Percentiles rank a stretch among this genome's conserved stretches.
Evolutionary conservation across 768 basidiomycete species (phyloP).

Genomic region (Lactarius hengduanensis): DNA sequence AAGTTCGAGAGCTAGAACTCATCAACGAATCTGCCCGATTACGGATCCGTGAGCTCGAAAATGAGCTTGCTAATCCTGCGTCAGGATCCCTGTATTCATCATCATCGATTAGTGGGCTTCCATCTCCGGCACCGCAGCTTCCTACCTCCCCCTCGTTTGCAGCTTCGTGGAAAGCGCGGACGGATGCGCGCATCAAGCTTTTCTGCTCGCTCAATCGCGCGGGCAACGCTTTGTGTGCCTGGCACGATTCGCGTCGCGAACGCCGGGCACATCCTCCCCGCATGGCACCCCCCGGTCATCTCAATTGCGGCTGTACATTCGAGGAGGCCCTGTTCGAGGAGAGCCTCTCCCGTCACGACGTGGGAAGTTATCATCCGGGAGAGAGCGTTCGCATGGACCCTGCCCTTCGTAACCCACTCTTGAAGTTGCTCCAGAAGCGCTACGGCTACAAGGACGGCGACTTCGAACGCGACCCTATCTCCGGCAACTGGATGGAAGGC

Average conservation of each 20-base stretch:
- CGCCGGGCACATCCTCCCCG: conserved; percentile 74
- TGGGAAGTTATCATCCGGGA: conserved; percentile 81
- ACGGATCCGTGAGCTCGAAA: conserved; percentile 50
- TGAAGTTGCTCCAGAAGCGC: conserved; percentile 65
- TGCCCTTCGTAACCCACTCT: conserved; percentile 75
- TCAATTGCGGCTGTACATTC: conserved; percentile 85
- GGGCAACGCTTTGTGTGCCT: conserved; percentile 84
- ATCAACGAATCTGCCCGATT: conserved; percentile 51
- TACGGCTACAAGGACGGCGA: conserved; percentile 84
- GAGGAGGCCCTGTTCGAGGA: conserved; percentile 88
- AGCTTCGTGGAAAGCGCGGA: conserved; percentile 67
- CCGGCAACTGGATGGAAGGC: conserved; percentile 65
- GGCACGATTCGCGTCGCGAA: conserved; percentile 88
- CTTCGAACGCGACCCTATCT: conserved; percentile 67
- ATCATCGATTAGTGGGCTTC: conserved; percentile 32
- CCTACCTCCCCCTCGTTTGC: conserved; percentile 49
- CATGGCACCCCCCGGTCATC: conserved; percentile 70
- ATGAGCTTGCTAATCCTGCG: conserved; percentile 40
- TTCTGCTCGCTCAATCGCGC: conserved; percentile 85
- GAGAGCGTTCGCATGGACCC: conserved; percentile 89
- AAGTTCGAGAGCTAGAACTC: conserved; percentile 62
- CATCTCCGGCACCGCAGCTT: conserved; percentile 36
- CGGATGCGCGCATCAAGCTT: conserved; percentile 64
- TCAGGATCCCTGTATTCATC: conserved; percentile 29
- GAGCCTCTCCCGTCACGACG: conserved; percentile 71